Evolutionary conservation across 176 grass and related monocot genomes (phyloP).

Genomic region (Poa annua): DNA sequence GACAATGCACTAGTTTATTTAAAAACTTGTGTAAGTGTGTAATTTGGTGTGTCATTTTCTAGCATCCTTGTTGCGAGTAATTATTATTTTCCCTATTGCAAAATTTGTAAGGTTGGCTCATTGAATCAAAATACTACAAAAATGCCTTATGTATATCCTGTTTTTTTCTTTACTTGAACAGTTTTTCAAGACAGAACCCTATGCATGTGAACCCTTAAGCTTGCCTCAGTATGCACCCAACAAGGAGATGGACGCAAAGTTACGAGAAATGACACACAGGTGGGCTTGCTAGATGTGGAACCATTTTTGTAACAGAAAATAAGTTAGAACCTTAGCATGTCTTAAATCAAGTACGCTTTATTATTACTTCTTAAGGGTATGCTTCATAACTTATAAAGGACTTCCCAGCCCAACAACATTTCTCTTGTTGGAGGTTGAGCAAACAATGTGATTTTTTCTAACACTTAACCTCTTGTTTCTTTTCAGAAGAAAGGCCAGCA

Average conservation of each 20-base stretch:
- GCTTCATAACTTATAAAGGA: constrained; percentile 15
- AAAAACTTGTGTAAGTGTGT: background rate
- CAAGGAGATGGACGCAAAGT: constrained; percentile 82
- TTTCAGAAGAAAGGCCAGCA: constrained; percentile 60
- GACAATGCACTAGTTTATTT: background rate
- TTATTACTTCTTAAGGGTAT: constrained; percentile 18
- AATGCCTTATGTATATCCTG: background rate
- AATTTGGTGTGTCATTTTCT: constrained; percentile 18
- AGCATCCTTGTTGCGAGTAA: background rate
- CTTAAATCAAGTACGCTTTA: constrained; percentile 15
- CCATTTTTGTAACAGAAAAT: background rate
- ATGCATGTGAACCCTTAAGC: constrained; percentile 68
- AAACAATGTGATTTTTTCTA: background rate
- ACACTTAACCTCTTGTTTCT: constrained; percentile 1
- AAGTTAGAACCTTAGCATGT: constrained; percentile 4
- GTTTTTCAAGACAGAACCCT: constrained; percentile 80
- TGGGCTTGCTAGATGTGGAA: constrained; percentile 37
- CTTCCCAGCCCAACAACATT: background rate
- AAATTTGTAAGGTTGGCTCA: background rate
- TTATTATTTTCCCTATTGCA: constrained; percentile 5
- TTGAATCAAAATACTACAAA: constrained; percentile 14
- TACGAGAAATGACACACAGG: constrained; percentile 64
- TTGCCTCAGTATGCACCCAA: constrained; percentile 77
- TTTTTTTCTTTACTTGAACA: constrained; percentile 39
- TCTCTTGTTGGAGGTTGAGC: background rate